Evolutionary conservation across 2,329 filamentous ascomycete species (phyloP).

Genomic region (Fusarium pseudocircinatum): DNA sequence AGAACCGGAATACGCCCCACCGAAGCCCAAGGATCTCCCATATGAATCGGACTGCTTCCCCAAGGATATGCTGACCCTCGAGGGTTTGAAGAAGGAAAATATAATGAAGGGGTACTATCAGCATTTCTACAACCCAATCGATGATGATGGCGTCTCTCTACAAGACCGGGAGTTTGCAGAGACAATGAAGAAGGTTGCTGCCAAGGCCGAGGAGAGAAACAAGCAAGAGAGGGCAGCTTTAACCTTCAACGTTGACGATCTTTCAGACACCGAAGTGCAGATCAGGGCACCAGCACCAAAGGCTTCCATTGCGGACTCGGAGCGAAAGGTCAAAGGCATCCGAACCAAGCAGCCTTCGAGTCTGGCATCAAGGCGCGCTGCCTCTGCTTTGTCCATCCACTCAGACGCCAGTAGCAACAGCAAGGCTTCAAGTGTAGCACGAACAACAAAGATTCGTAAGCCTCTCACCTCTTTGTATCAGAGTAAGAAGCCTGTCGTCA

Average conservation of each 20-base stretch:
- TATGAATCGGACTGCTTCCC: conserved; percentile 78
- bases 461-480: conserved; percentile 47
- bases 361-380: conserved; percentile 61
- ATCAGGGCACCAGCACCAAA: conserved; percentile 7
- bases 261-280: conserved; percentile 56
- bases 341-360: conserved; percentile 41
- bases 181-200: conserved; percentile 59
- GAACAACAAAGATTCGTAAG: conserved; percentile 37
- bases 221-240: conserved; percentile 71
- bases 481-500: conserved; percentile 44
- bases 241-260: conserved; percentile 63
- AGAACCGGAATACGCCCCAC: conserved; percentile 91
- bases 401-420: conserved; percentile 36
- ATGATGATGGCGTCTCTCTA: conserved; percentile 72
- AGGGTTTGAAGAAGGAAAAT: conserved; percentile 67
- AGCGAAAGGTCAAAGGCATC: conserved; percentile 7
- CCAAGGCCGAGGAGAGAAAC: conserved; percentile 73
- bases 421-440: neutral
- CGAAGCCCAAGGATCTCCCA: conserved; percentile 70
- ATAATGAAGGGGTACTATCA: conserved; percentile 69
- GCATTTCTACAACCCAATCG: conserved; percentile 70
- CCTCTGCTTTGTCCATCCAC: conserved; percentile 60
- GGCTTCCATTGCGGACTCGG: neutral
- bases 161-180: conserved; percentile 69
- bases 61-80: conserved; percentile 63